Conservation (phyloP, 1,139 yeast genomes). For the Lodderomyces oxycetoniae region DNA sequence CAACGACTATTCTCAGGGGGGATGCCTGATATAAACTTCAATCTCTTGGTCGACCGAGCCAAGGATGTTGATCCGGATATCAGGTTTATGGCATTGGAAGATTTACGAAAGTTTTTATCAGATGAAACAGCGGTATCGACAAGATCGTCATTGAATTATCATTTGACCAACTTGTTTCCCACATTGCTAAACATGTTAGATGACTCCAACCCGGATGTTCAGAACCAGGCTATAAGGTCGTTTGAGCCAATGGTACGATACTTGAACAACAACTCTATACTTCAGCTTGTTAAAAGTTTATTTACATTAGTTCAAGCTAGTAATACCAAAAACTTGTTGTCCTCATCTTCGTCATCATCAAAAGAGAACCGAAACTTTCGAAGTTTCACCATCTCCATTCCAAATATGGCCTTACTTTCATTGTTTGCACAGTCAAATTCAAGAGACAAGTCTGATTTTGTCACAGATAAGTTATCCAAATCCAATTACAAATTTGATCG, state of each 20-base stretch:
- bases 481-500: conserved; percentile 14
- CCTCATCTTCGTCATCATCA: conserved; percentile 5
- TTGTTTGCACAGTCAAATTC: conserved; percentile 32
- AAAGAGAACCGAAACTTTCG: conserved; percentile 11
- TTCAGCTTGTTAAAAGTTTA: conserved; percentile 23
- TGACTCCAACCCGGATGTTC: conserved; percentile 73
- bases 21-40: conserved; percentile 22
- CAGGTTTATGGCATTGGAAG: conserved; percentile 83
- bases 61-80: conserved; percentile 76
- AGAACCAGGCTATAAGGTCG: conserved; percentile 67
- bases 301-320: conserved; percentile 20
- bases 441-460: conserved; percentile 19
- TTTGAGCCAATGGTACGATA: conserved; percentile 39
- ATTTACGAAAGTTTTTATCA: conserved; percentile 49
- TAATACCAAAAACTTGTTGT: conserved; percentile 6
- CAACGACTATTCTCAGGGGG: no score
- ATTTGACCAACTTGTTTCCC: conserved; percentile 40
- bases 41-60: conserved; percentile 42
- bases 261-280: conserved; percentile 22
- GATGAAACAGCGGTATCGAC: conserved; percentile 17
- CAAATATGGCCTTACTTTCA: conserved; percentile 66
- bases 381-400: conserved; percentile 57
- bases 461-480: conserved; percentile 16
- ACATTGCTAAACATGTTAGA: conserved; percentile 50
- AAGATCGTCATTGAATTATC: conserved; percentile 18